Conservation (phyloP, 495 filamentous ascomycete genomes). For the Penicillium macrosclerotiorum region DNA sequence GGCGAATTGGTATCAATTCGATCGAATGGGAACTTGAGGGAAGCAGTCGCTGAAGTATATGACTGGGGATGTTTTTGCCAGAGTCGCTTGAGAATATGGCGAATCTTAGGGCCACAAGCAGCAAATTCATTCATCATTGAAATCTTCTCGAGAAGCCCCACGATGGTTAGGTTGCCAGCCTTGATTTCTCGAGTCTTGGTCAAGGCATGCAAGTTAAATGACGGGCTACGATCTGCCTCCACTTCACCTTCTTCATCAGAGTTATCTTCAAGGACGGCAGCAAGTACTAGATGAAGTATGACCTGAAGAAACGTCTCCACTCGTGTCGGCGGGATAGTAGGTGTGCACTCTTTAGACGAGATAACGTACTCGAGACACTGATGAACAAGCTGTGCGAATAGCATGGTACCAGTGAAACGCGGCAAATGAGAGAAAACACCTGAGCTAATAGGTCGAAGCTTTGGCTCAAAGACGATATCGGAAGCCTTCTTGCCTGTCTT, state of each 20-base stretch:
- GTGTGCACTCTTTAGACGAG: conserved; percentile 60
- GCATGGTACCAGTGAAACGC: conserved; percentile 71
- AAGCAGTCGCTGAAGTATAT: conserved; percentile 61
- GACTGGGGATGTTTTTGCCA: conserved; percentile 71
- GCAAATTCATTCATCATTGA: conserved; percentile 71
- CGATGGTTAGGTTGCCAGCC: conserved; percentile 61
- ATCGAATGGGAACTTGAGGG: conserved; percentile 51
- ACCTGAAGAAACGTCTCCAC: conserved; percentile 91
- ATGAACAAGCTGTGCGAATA: conserved; percentile 90
- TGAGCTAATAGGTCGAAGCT: conserved; percentile 69
- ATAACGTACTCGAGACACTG: conserved; percentile 79
- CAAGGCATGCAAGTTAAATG: conserved; percentile 70
- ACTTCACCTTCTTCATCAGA: conserved; percentile 56
- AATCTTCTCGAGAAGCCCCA: conserved; percentile 71
- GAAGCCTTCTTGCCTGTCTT: conserved; percentile 74
- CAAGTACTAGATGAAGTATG: conserved; percentile 78
- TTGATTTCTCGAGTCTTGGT: conserved; percentile 56
- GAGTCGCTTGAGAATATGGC: conserved; percentile 80
- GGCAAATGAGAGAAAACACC: conserved; percentile 75
- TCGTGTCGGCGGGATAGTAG: conserved; percentile 71
- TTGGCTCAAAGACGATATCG: conserved; percentile 94
- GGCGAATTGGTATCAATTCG: conserved; percentile 58
- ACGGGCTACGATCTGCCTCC: conserved; percentile 44
- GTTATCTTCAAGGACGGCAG: conserved; percentile 79
- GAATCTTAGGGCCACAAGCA: conserved; percentile 79